Evolutionary conservation across 495 filamentous ascomycete species (phyloP).

Genomic region (Aspergillus asperescens): DNA sequence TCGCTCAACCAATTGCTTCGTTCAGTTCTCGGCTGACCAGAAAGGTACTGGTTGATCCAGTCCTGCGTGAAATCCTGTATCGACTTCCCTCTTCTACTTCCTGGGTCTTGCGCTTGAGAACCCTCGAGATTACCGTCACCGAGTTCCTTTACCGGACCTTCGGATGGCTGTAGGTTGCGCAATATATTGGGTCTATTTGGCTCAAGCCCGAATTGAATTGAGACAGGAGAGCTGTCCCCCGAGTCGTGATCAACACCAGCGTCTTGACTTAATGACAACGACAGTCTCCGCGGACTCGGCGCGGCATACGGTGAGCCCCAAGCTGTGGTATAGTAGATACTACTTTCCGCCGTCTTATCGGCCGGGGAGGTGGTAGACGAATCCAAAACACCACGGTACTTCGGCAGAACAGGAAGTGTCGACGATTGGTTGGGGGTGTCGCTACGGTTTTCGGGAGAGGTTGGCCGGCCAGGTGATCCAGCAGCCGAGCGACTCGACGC

Average conservation of each 20-base stretch:
- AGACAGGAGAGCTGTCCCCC: conserved; percentile 34
- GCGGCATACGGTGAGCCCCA: conserved; percentile 72
- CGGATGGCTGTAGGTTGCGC: conserved; percentile 34
- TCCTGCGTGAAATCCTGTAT: conserved; percentile 63
- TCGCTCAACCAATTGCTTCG: conserved; percentile 70
- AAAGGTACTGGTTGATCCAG: conserved; percentile 72
- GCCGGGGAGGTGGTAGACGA: conserved; percentile 42
- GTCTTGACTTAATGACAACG: conserved; percentile 41
- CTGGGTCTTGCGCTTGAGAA: conserved; percentile 23
- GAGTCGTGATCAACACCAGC: conserved; percentile 33
- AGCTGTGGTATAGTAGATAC: conserved; percentile 57
- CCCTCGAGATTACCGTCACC: conserved; percentile 14
- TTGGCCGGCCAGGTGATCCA: conserved; percentile 34
- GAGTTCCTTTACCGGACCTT: conserved; percentile 13
- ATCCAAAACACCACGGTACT: conserved; percentile 30
- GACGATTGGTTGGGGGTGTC: conserved; percentile 30
- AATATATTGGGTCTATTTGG: conserved; percentile 48
- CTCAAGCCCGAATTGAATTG: conserved; percentile 40
- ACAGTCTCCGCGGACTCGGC: conserved; percentile 46
- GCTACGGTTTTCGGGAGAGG: conserved; percentile 26
- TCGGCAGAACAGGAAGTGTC: conserved; percentile 32
- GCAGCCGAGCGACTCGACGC: conserved; percentile 35
- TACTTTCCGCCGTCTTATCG: conserved; percentile 40
- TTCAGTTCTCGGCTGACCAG: conserved; percentile 55
- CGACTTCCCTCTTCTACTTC: conserved; percentile 34